Conservation (phyloP, 2,329 filamentous ascomycete genomes). For the Fusarium napiforme region DNA sequence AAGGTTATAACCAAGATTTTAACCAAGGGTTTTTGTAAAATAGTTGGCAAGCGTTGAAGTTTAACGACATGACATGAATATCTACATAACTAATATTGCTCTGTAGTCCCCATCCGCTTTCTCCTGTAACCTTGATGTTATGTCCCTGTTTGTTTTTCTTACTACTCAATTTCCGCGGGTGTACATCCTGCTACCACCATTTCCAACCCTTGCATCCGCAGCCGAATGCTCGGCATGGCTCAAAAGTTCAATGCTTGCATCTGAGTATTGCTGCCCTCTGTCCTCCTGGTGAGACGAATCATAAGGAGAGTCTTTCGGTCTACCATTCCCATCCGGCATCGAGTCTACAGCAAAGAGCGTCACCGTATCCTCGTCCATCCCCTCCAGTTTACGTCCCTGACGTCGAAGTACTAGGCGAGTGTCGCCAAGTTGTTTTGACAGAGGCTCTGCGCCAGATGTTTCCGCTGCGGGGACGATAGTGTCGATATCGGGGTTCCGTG, state of each 20-base stretch:
- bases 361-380: accelerated
- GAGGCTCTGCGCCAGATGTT: constrained; percentile 2
- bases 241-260: background rate
- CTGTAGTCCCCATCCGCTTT: too few relatives aligned
- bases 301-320: accelerated
- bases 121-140: too few relatives aligned
- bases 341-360: background rate
- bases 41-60: background rate
- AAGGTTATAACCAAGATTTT: background rate
- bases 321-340: background rate
- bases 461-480: background rate
- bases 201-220: accelerated
- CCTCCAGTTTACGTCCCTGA: background rate
- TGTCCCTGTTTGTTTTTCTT: accelerated
- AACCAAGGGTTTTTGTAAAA: background rate
- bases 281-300: accelerated
- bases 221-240: background rate
- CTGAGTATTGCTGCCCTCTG: background rate
- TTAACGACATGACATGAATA: background rate
- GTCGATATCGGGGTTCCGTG: constrained; percentile 6
- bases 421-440: background rate
- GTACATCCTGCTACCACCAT: accelerated
- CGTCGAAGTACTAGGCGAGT: background rate
- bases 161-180: accelerated
- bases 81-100: background rate